These are phyloP conservation scores for Tolypocladium cylindrosporum DNA, from an alignment of 2,329 filamentous ascomycete genomes.

Conservation along the genomic window DNA sequence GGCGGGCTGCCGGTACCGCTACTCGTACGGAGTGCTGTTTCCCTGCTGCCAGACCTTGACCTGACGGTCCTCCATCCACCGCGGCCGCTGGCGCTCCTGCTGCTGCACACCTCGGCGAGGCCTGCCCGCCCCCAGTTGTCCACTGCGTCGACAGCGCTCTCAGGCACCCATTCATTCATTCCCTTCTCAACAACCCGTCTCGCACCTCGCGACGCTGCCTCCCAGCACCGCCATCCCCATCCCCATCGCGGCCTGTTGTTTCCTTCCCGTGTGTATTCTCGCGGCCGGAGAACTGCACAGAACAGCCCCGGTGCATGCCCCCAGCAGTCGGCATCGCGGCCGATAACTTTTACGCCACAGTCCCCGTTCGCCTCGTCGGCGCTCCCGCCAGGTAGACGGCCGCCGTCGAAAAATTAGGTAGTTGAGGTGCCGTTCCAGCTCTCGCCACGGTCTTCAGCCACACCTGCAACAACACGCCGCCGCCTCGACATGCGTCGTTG, in stretches of 20 bases:
- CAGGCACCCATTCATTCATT: not conserved
- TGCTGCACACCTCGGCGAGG: not conserved
- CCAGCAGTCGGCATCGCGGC: not conserved
- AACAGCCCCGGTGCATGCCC: not conserved
- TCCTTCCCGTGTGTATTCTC: not conserved
- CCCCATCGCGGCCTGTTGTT: not conserved
- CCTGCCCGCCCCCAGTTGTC: not conserved
- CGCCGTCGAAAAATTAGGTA: slow-evolving; percentile 12
- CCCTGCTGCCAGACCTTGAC: not conserved
- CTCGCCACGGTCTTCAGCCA: slow-evolving; percentile 35
- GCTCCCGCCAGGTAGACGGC: not conserved
- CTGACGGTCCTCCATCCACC: too few relatives aligned
- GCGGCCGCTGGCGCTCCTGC: not conserved
- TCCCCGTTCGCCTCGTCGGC: not conserved
- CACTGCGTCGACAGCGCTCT: not conserved
- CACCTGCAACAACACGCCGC: slow-evolving; percentile 23
- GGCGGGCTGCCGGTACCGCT: not conserved
- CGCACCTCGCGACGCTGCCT: not conserved
- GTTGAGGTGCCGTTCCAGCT: slow-evolving; percentile 15
- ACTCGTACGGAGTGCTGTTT: not conserved
- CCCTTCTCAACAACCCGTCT: not conserved
- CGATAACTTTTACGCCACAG: slow-evolving; percentile 1
- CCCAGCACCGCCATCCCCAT: not conserved
- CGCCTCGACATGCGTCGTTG: slow-evolving; percentile 26
- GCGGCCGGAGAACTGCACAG: not conserved